These are phyloP conservation scores for Trichoderma cornu-damae DNA, from an alignment of 2,329 filamentous ascomycete genomes.

Conservation along the genomic window DNA sequence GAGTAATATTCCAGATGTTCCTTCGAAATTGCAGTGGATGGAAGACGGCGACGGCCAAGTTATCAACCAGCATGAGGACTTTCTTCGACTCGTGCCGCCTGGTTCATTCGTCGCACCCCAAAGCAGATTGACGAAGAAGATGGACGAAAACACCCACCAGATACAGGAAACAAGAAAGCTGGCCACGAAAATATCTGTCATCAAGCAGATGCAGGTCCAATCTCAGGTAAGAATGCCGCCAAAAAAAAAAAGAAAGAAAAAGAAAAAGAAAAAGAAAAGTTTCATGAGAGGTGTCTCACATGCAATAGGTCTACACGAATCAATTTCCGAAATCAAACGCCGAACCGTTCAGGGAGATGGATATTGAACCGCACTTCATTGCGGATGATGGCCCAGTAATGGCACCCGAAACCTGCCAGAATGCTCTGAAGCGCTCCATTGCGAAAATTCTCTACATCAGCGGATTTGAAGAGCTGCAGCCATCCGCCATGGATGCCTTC, in stretches of 20 bases:
- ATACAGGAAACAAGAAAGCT: constrained; percentile 97
- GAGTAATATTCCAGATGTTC: constrained; percentile 79
- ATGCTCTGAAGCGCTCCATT: constrained; percentile 82
- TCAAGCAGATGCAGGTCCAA: constrained; percentile 99
- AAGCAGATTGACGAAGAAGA: constrained; percentile 68
- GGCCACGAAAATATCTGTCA: constrained; percentile 91
- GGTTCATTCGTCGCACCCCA: constrained; percentile 71
- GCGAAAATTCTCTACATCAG: constrained; percentile 94
- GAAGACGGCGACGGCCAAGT: constrained; percentile 87
- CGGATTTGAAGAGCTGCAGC: constrained; percentile 95
- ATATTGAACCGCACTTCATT: constrained; percentile 83
- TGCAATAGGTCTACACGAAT: constrained; percentile 81
- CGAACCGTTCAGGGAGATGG: constrained; percentile 79
- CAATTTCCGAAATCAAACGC: constrained; percentile 96
- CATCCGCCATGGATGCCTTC: constrained; percentile 82
- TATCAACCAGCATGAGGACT: constrained; percentile 82
- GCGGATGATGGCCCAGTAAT: constrained; percentile 86
- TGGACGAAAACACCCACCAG: constrained; percentile 87
- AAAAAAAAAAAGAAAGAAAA: no score
- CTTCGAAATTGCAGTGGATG: constrained; percentile 73
- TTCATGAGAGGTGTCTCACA: not conserved
- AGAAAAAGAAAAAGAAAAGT: no score
- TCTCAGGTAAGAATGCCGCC: constrained; percentile 63
- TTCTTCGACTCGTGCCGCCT: constrained; percentile 67
- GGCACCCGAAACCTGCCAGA: constrained; percentile 73